Base-by-base conservation (phyloP, 2,329 filamentous ascomycete genomes). In the Fusarium globosum region DNA sequence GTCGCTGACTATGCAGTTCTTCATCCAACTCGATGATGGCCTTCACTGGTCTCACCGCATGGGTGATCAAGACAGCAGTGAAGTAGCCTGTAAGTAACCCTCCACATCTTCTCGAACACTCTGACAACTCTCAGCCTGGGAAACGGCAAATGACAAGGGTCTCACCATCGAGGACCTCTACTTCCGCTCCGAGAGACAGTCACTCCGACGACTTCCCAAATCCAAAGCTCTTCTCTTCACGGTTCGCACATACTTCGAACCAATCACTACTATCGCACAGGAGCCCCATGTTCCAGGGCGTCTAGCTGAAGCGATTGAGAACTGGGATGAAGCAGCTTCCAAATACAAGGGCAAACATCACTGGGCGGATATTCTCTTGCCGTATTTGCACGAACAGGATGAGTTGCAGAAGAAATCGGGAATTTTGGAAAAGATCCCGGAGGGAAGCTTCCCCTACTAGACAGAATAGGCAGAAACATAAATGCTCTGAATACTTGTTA, bases 11-110 rank as follows among this genome's bases (percentile, higher is more conserved):
- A 1, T 18, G 1, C 2, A 75, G 73, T 75, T 75, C 46, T 75
- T 75, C 14, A 73, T 75, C 2, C 73, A 75, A 56, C 64, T 75
- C 4, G 73, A 75, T 0, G 72, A 75, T 5, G 73, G 72, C 0
- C 70, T 75, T 0, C 73, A 75, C 5, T 75, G 73, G 73, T 75
- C 73, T 33, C 73, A 75, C 1, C 36, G 73, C 0, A 75, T 75
- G 72, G 73, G 73, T 0, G 61, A 71, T 14, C 70, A 75, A 18
- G 42, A 63, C 4, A 48, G 72, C 2, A 36, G n/a, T 1, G 48
- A 75, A 39, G 64, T 71, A 4, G 73, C 73, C 0, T 75, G 73
- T 69, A 59, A 59, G 72, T 65, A 0, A 28, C 6, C 26, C 26
- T 28, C 3, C 12, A 33, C 13, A 0, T 5, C 2, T 8, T n/a